These are phyloP conservation scores for Rubia occidens DNA, from an alignment of 305 asterid genomes.

Conservation along the genomic window DNA sequence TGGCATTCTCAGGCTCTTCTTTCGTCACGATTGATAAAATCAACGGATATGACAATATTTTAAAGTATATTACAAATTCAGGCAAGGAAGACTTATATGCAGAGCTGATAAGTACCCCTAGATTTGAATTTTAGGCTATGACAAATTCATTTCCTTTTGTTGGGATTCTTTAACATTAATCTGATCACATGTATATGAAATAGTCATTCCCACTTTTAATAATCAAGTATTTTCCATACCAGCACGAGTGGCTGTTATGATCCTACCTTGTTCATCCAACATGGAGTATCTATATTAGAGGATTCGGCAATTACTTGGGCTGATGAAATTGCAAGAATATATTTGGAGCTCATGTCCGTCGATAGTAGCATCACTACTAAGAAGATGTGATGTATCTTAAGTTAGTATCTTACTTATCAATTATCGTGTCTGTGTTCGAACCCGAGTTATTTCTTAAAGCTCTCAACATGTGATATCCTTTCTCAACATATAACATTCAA, in stretches of 20 bases:
- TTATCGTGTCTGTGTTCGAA: not conserved
- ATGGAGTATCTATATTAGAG: constrained; percentile 73
- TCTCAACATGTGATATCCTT: not conserved
- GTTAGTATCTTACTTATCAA: not conserved
- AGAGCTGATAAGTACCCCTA: constrained; percentile 64
- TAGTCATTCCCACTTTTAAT: constrained; percentile 10
- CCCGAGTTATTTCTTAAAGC: not conserved
- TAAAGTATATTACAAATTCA: constrained; percentile 60
- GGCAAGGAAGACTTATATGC: constrained; percentile 77
- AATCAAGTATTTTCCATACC: constrained; percentile 23
- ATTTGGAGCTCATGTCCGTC: constrained; percentile 92
- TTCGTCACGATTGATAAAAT: constrained; percentile 34
- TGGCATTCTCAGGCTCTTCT: constrained; percentile 32
- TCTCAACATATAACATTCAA: not conserved
- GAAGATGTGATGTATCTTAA: too few species aligned
- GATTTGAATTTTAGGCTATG: constrained; percentile 66
- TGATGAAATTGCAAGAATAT: constrained; percentile 85
- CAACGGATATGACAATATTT: constrained; percentile 46
- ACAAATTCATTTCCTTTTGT: not conserved
- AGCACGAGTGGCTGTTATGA: constrained; percentile 61
- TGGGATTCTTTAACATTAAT: not conserved
- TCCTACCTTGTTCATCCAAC: constrained; percentile 51
- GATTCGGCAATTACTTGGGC: constrained; percentile 81
- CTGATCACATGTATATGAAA: not conserved
- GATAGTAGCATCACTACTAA: constrained; percentile 75